Evolutionary conservation across 2,329 filamentous ascomycete species (phyloP).

Genomic region (Pseudocercospora vitis): DNA sequence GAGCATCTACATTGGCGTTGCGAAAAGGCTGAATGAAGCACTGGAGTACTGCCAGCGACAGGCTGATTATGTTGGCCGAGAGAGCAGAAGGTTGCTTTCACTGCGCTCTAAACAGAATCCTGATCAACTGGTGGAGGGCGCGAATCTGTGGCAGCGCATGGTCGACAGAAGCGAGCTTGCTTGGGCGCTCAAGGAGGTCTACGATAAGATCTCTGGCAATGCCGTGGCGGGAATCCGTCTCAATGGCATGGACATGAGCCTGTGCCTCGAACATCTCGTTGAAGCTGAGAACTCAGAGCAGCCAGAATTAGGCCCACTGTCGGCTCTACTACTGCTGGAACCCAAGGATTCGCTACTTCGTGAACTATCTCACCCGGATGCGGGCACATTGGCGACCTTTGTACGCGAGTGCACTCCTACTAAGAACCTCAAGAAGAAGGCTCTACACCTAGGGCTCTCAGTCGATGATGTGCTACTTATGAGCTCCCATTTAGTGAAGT

Average conservation of each 20-base stretch:
- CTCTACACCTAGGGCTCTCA: slow-evolving; percentile 69
- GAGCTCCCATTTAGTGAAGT: slow-evolving; percentile 91
- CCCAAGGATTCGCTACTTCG: slow-evolving; percentile 78
- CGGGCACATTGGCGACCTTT: slow-evolving; percentile 73
- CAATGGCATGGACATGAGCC: slow-evolving; percentile 67
- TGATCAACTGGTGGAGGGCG: slow-evolving; percentile 38
- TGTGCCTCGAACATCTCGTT: slow-evolving; percentile 56
- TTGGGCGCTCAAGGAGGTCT: slow-evolving; percentile 35
- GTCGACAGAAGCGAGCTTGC: slow-evolving; percentile 35
- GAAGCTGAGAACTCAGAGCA: slow-evolving; percentile 1
- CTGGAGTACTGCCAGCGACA: slow-evolving; percentile 90
- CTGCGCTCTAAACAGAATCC: slow-evolving; percentile 67
- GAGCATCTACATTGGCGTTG: slow-evolving; percentile 84
- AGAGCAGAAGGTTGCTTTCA: slow-evolving; percentile 77
- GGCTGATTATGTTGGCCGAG: slow-evolving; percentile 86
- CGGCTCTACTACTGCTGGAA: slow-evolving; percentile 79
- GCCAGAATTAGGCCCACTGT: slow-evolving; percentile 60
- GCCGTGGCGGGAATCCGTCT: slow-evolving; percentile 49
- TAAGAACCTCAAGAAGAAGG: slow-evolving; percentile 70
- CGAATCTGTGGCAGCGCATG: slow-evolving; percentile 27
- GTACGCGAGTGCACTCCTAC: slow-evolving; percentile 60
- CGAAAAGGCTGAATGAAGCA: slow-evolving; percentile 88
- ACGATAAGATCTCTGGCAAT: slow-evolving; percentile 23
- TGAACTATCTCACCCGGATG: slow-evolving; percentile 69
- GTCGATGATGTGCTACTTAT: slow-evolving; percentile 81